Evolutionary conservation across 1,139 yeast genomes (phyloP).

Genomic region (Yamadazyma spencermartinsiae): DNA sequence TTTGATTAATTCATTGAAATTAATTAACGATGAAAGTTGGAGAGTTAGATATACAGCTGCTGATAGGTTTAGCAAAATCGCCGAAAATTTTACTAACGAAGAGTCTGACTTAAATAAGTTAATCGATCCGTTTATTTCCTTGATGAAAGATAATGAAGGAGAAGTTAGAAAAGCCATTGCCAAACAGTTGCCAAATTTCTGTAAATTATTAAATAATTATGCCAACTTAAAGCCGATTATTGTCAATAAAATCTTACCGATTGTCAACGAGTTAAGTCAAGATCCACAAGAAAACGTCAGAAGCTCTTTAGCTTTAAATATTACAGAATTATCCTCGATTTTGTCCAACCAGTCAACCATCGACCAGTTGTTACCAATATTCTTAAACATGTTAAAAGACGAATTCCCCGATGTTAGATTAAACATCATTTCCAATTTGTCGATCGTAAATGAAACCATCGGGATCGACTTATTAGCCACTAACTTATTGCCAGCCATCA

Average conservation of each 20-base stretch:
- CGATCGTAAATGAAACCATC: conserved; percentile 89
- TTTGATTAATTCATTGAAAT: conserved; percentile 55
- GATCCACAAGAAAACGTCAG: conserved; percentile 94
- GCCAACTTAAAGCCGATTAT: conserved; percentile 53
- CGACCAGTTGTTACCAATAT: conserved; percentile 81
- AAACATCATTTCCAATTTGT: conserved; percentile 88
- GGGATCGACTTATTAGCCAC: conserved; percentile 88
- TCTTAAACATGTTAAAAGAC: conserved; percentile 91
- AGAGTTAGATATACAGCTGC: conserved; percentile 98
- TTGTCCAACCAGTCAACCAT: conserved; percentile 84
- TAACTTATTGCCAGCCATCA: conserved; percentile 89
- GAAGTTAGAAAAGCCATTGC: conserved; percentile 96
- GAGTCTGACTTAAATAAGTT: conserved; percentile 55
- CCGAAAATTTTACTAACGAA: conserved; percentile 59
- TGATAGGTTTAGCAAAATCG: conserved; percentile 78
- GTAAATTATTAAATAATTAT: conserved; percentile 50
- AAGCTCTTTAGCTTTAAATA: conserved; percentile 85
- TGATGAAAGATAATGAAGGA: conserved; percentile 92
- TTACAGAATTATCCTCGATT: conserved; percentile 84
- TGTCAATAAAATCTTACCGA: conserved; percentile 74
- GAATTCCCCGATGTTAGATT: conserved; percentile 96
- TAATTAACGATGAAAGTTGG: conserved; percentile 93
- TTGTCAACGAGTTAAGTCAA: conserved; percentile 78
- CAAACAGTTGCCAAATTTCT: conserved; percentile 84
- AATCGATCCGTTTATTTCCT: conserved; percentile 67